Evolutionary conservation across 2,329 filamentous ascomycete genomes (phyloP).

Genomic region (Sphaerulina vaccinii): DNA sequence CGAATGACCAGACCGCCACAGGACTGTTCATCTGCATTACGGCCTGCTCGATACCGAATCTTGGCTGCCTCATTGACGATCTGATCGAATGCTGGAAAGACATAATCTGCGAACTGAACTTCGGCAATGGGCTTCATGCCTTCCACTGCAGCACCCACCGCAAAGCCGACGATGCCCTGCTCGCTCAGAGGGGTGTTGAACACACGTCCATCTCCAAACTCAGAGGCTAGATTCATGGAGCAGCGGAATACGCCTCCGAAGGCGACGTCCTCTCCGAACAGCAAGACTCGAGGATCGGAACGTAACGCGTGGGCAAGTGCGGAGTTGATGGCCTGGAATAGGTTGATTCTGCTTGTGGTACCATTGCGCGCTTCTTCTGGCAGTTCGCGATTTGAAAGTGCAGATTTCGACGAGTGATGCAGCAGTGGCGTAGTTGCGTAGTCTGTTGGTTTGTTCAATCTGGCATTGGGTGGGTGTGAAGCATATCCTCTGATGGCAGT

Average conservation of each 20-base stretch:
- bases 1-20: slow-evolving; percentile 79
- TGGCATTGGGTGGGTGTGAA: slow-evolving; percentile 50
- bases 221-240: slow-evolving; percentile 76
- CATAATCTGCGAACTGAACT: slow-evolving; percentile 94
- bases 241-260: slow-evolving; percentile 97
- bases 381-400: slow-evolving; percentile 71
- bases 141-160: slow-evolving; percentile 83
- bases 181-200: slow-evolving; percentile 96
- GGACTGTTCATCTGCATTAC: slow-evolving; percentile 39
- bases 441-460: slow-evolving; percentile 82
- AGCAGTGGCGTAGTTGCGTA: slow-evolving; percentile 80
- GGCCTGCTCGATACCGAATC: slow-evolving; percentile 71
- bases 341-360: slow-evolving; percentile 80
- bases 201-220: slow-evolving; percentile 82
- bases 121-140: slow-evolving; percentile 92
- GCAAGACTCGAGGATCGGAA: slow-evolving; percentile 78
- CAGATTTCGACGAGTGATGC: slow-evolving; percentile 71
- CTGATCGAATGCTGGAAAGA: slow-evolving; percentile 90
- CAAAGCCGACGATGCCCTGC: slow-evolving; percentile 92
- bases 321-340: slow-evolving; percentile 91
- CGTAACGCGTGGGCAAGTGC: slow-evolving; percentile 79
- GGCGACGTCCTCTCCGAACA: slow-evolving; percentile 96
- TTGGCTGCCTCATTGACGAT: slow-evolving; percentile 92
- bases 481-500: slow-evolving; percentile 44
- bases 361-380: slow-evolving; percentile 42